Conservation (phyloP, 768 basidiomycete genomes). For the Cystofilobasidium macerans region DNA sequence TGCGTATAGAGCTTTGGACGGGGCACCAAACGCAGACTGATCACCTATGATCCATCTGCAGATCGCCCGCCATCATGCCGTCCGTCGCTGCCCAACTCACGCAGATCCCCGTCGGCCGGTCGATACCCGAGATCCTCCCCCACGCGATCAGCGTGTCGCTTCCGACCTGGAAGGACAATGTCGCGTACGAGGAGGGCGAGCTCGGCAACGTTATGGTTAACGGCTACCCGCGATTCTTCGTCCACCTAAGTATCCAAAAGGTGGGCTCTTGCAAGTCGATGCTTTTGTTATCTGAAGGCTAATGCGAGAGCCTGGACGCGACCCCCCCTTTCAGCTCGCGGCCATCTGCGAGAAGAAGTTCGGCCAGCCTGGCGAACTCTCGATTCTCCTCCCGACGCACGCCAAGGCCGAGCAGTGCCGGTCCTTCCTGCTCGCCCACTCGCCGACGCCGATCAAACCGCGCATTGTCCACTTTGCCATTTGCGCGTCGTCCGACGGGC, state of each 20-base stretch:
- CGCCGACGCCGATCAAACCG: slow-evolving; percentile 46
- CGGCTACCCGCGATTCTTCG: slow-evolving; percentile 92
- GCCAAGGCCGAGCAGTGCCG: slow-evolving; percentile 64
- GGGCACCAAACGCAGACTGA: too few species aligned
- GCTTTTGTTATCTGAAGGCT: too few species aligned
- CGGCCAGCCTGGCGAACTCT: slow-evolving; percentile 56
- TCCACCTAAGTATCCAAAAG: slow-evolving; percentile 72
- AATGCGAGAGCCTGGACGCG: background rate
- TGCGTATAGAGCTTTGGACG: too few species aligned
- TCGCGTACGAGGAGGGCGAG: slow-evolving; percentile 83
- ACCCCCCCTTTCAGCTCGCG: slow-evolving; percentile 51
- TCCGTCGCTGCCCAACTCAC: slow-evolving; percentile 18
- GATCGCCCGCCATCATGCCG: slow-evolving; percentile 3
- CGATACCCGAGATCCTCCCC: slow-evolving; percentile 41
- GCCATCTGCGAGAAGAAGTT: slow-evolving; percentile 66
- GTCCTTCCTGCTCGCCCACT: slow-evolving; percentile 46
- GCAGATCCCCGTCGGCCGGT: slow-evolving; percentile 22
- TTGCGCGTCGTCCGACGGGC: slow-evolving; percentile 42
- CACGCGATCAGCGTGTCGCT: slow-evolving; percentile 94
- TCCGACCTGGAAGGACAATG: slow-evolving; percentile 81
- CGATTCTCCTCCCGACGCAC: slow-evolving; percentile 67
- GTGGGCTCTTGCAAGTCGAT: slow-evolving; percentile 43
- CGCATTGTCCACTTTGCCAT: slow-evolving; percentile 54
- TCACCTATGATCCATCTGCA: too few species aligned
- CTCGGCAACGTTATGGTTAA: slow-evolving; percentile 73